Conservation (phyloP, 768 basidiomycete genomes). For the Naganishia friedmannii region DNA sequence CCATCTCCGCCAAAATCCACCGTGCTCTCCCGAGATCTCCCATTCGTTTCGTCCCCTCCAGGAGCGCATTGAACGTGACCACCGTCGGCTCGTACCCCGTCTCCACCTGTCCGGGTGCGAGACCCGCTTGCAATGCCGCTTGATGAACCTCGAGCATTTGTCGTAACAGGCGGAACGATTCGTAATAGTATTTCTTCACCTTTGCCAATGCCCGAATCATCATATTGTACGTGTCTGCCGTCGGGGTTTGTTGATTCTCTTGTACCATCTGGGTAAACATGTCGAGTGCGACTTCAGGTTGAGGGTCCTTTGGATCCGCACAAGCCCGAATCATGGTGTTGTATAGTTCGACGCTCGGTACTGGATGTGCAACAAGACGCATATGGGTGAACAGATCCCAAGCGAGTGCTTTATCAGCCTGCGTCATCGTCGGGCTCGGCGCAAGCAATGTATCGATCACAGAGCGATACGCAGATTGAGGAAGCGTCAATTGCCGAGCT, state of each 20-base stretch:
- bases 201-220: slow-evolving; percentile 73
- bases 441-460: slow-evolving; percentile 56
- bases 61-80: slow-evolving; percentile 72
- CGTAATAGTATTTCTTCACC: slow-evolving; percentile 63
- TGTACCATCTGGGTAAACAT: slow-evolving; percentile 88
- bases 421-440: slow-evolving; percentile 47
- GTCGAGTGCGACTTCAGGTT: slow-evolving; percentile 88
- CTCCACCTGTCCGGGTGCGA: slow-evolving; percentile 40
- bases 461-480: slow-evolving; percentile 71
- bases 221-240: slow-evolving; percentile 70
- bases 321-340: slow-evolving; percentile 85
- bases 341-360: slow-evolving; percentile 70
- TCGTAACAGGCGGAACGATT: slow-evolving; percentile 77
- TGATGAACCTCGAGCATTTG: slow-evolving; percentile 80
- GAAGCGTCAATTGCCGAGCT: slow-evolving; percentile 60
- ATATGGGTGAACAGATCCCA: slow-evolving; percentile 96
- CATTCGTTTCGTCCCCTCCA: slow-evolving; percentile 82
- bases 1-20: slow-evolving; percentile 80
- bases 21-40: slow-evolving; percentile 78
- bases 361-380: slow-evolving; percentile 88
- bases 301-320: slow-evolving; percentile 59
- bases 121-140: slow-evolving; percentile 51
- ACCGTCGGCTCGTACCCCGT: slow-evolving; percentile 58
- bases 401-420: slow-evolving; percentile 63
- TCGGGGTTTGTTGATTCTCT: slow-evolving; percentile 65